These are phyloP conservation scores for Boletellus sp. DNA, from an alignment of 768 basidiomycete genomes.

Conservation along the genomic window DNA sequence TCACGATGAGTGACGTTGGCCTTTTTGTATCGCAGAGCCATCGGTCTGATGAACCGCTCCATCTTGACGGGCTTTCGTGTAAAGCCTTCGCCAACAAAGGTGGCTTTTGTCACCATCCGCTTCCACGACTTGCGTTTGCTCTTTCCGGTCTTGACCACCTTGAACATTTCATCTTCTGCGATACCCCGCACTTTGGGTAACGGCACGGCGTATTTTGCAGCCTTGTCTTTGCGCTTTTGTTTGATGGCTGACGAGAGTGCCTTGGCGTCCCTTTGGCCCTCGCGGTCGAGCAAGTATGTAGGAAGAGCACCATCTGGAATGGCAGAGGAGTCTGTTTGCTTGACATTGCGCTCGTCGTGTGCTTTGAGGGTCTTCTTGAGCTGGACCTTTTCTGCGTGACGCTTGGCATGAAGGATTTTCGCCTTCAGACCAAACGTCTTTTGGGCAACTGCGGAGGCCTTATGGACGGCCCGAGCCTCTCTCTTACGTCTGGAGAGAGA, in stretches of 20 bases:
- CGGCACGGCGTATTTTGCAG: conserved; percentile 96
- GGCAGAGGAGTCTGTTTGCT: conserved; percentile 80
- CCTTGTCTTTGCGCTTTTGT: conserved; percentile 98
- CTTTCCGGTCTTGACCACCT: conserved; percentile 97
- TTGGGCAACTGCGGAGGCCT: conserved; percentile 80
- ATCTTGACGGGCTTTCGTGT: conserved; percentile 98
- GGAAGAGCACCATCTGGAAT: conserved; percentile 90
- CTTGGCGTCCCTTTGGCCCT: conserved; percentile 98
- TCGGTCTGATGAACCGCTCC: conserved; percentile 96
- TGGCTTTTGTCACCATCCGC: conserved; percentile 98
- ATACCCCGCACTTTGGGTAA: conserved; percentile 96
- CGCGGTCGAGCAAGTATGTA: conserved; percentile 93
- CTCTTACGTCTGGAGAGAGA: conserved; percentile 62
- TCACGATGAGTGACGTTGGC: conserved; percentile 98
- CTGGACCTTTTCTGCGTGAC: conserved; percentile 96
- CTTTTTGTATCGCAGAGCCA: conserved; percentile 96
- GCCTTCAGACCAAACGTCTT: conserved; percentile 96
- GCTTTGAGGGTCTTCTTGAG: conserved; percentile 99
- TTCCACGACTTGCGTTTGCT: conserved; percentile 97
- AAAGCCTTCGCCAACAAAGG: conserved; percentile 97
- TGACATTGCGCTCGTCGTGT: conserved; percentile 98
- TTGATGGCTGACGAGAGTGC: conserved; percentile 94
- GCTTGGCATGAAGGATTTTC: conserved; percentile 94
- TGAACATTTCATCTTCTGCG: conserved; percentile 99
- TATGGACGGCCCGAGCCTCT: conserved; percentile 74